Evolutionary conservation across 176 grass and related monocot species (phyloP).

Genomic region (Zea luxurians): DNA sequence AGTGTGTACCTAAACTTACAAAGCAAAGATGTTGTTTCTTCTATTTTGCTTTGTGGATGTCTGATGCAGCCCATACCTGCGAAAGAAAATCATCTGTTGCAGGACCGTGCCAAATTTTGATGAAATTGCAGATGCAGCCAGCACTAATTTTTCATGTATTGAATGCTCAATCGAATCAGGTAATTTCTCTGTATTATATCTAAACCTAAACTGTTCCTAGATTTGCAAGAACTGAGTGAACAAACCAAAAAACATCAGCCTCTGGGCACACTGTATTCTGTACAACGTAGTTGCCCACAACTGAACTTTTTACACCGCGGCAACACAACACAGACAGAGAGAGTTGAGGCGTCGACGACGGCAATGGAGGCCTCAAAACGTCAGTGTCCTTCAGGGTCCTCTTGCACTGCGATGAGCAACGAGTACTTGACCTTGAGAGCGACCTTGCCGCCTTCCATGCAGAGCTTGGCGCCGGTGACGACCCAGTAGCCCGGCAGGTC

Average conservation of each 20-base stretch:
- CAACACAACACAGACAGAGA: background rate
- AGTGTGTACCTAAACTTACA: background rate
- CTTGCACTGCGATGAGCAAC: slow-evolving; percentile 57
- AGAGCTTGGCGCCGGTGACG: slow-evolving; percentile 81
- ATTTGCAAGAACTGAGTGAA: slow-evolving; percentile 11
- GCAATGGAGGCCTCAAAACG: slow-evolving; percentile 2
- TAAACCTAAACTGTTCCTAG: background rate
- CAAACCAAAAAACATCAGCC: slow-evolving; percentile 5
- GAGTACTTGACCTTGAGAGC: slow-evolving; percentile 81
- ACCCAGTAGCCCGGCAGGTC: slow-evolving; percentile 91
- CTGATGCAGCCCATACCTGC: background rate
- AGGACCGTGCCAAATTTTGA: background rate
- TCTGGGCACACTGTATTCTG: slow-evolving; percentile 10
- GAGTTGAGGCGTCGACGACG: background rate
- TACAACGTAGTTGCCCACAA: background rate
- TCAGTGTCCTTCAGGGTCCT: slow-evolving; percentile 55
- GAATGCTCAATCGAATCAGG: background rate
- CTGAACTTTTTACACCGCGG: background rate
- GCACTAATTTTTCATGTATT: background rate
- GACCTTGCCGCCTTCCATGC: slow-evolving; percentile 67
- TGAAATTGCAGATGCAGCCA: background rate
- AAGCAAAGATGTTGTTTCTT: no score
- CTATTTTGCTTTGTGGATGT: background rate
- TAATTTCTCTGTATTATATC: background rate
- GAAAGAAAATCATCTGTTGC: background rate